A percentile compares a stretch with the other conserved stretches of the same genome.
Conservation (phyloP, 192 early-diverging fungal species). For the Coemansia sp. region DNA sequence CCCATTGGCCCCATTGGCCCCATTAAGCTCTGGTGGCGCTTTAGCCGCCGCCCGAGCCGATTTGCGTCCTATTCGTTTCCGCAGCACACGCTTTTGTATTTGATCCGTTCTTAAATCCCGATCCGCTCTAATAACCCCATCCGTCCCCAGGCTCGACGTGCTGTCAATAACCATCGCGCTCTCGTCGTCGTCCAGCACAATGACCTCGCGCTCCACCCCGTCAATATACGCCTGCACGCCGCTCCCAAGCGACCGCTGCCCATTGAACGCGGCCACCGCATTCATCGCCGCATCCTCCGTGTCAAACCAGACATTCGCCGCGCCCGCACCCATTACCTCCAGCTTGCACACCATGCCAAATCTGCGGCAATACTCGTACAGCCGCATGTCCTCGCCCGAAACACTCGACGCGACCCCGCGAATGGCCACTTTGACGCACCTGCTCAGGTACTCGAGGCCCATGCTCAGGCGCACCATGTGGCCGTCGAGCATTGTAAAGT, state of each 20-base stretch:
- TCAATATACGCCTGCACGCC: conserved; percentile 3
- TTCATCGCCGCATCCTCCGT: background rate
- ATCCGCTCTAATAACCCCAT: too few species aligned
- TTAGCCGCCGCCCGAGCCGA: background rate
- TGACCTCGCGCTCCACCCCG: background rate
- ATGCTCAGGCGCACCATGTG: conserved; percentile 12
- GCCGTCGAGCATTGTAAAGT: conserved; percentile 11
- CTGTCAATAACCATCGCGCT: too few species aligned
- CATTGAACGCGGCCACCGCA: background rate
- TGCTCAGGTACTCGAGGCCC: conserved; percentile 4
- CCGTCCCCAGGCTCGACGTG: too few species aligned
- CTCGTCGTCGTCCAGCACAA: conserved; percentile 2
- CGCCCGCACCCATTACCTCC: background rate
- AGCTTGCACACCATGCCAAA: conserved; percentile 25
- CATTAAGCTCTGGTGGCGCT: too few species aligned
- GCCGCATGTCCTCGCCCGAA: background rate
- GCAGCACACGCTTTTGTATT: background rate
- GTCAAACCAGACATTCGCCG: conserved; percentile 22
- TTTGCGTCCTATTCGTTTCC: background rate
- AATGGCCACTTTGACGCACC: conserved; percentile 9
- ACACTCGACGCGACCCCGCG: background rate
- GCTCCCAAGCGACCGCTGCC: background rate
- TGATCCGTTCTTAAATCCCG: too few species aligned
- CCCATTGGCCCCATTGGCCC: too few species aligned
- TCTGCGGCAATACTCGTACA: conserved; percentile 12